A percentile compares a stretch with the other conserved stretches of the same genome.
phyloP scores from a whole-genome alignment of 1,284 basidiomycete genomes.

The Gymnopus androsaceus region DNA sequence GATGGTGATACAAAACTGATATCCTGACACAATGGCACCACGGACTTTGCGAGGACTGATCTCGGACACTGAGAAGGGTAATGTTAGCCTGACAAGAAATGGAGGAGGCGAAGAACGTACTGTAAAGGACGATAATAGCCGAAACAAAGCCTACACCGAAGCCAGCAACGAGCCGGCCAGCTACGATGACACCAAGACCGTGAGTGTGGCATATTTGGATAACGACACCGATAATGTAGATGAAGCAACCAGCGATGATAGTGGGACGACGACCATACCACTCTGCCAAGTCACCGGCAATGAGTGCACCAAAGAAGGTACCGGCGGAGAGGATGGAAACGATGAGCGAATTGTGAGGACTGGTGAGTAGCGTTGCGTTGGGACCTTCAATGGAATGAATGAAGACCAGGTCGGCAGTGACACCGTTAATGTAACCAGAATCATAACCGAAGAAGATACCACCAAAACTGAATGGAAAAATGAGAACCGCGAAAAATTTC shows the following conservation, averaged over 20 bases:
- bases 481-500: neutral
- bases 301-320: constrained; percentile 12
- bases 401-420: constrained; percentile 6
- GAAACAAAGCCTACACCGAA: constrained; percentile 24
- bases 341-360: constrained; percentile 14
- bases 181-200: constrained; percentile 13
- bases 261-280: constrained; percentile 9
- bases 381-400: constrained; percentile 9
- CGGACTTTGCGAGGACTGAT: constrained; percentile 23
- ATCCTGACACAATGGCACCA: constrained; percentile 15
- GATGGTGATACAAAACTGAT: constrained; percentile 24
- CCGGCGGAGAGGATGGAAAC: constrained; percentile 10
- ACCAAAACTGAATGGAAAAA: constrained; percentile 5
- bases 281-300: constrained; percentile 8
- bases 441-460: constrained; percentile 16
- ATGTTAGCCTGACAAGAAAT: neutral
- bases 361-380: neutral
- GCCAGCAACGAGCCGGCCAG: constrained; percentile 22
- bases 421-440: constrained; percentile 15
- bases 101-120: neutral
- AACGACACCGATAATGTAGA: constrained; percentile 13
- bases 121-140: constrained; percentile 22
- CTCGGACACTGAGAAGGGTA: constrained; percentile 16
- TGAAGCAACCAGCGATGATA: neutral
- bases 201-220: constrained; percentile 10